Conservation (phyloP, 78 protist species). For the Dictyostelium brefeldianum region DNA sequence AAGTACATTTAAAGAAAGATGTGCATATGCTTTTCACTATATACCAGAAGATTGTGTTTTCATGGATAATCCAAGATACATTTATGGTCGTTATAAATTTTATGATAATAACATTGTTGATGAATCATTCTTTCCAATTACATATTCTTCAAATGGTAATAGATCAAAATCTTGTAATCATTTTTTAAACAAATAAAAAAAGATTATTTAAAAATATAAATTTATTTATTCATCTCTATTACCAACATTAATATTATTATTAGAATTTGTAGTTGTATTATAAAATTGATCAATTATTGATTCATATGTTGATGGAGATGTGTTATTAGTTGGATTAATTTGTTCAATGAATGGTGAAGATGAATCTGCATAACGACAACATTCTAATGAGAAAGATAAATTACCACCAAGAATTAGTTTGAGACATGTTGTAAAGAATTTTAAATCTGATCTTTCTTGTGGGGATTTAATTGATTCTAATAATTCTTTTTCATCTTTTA, state of each 20-base stretch:
- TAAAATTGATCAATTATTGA: too few species aligned
- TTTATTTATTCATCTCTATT: too few species aligned
- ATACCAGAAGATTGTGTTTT: slow-evolving; percentile 34
- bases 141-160: background rate
- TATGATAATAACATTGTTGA: background rate
- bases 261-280: too few species aligned
- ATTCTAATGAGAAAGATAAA: background rate
- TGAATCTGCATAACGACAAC: background rate
- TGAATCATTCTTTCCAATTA: background rate
- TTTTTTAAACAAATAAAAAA: background rate
- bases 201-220: too few species aligned
- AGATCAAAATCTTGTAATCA: slow-evolving; percentile 11
- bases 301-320: background rate
- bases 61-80: slow-evolving; percentile 7
- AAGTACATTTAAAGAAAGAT: slow-evolving; percentile 1
- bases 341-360: background rate
- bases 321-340: background rate
- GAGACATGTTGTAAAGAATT: background rate
- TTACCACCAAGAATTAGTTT: slow-evolving; percentile 2
- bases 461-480: background rate
- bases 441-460: background rate
- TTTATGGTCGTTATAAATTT: slow-evolving; percentile 60
- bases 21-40: slow-evolving; percentile 44
- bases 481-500: background rate
- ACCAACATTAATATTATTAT: too few species aligned